phyloP scores from a whole-genome alignment of 2,329 filamentous ascomycete species.

The Colletotrichum shisoi region DNA sequence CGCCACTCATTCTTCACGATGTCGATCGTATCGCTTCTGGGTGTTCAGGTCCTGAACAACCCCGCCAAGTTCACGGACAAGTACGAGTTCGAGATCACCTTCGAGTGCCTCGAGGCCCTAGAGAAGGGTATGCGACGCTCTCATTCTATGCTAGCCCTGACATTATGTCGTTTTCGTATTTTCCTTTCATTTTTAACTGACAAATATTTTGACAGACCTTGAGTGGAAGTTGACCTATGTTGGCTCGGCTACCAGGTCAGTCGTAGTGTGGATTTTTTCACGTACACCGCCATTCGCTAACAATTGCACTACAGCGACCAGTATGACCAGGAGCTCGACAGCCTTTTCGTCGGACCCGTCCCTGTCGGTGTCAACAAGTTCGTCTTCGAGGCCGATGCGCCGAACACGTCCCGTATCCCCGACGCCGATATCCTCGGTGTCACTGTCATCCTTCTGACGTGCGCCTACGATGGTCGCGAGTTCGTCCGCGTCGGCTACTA shows the following conservation, averaged over 20 bases:
- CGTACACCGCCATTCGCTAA: slow-evolving; percentile 36
- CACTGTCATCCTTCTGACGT: slow-evolving; percentile 94
- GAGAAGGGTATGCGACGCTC: slow-evolving; percentile 74
- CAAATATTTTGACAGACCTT: slow-evolving; percentile 68
- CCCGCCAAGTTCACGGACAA: slow-evolving; percentile 90
- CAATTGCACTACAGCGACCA: slow-evolving; percentile 72
- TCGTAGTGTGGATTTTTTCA: slow-evolving; percentile 45
- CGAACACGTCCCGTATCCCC: slow-evolving; percentile 88
- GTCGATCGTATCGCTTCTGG: slow-evolving; percentile 95
- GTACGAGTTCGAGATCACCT: slow-evolving; percentile 98
- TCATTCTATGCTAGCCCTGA: not conserved
- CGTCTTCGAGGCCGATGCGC: slow-evolving; percentile 93
- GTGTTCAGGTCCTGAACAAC: slow-evolving; percentile 96
- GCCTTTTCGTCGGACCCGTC: slow-evolving; percentile 94
- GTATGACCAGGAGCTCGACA: slow-evolving; percentile 98
- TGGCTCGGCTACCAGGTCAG: slow-evolving; percentile 95
- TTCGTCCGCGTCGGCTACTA: slow-evolving; percentile 99
- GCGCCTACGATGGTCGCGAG: slow-evolving; percentile 94
- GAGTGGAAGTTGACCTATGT: slow-evolving; percentile 99
- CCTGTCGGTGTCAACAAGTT: slow-evolving; percentile 99
- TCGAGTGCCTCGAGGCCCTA: slow-evolving; percentile 93
- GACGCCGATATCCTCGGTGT: slow-evolving; percentile 95
- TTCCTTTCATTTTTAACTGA: not conserved
- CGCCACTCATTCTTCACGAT: slow-evolving; percentile 57
- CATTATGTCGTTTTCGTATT: not conserved